These are phyloP conservation scores for Didymella arachidicola DNA, from an alignment of 2,329 filamentous ascomycete species.

Conservation along the genomic window DNA sequence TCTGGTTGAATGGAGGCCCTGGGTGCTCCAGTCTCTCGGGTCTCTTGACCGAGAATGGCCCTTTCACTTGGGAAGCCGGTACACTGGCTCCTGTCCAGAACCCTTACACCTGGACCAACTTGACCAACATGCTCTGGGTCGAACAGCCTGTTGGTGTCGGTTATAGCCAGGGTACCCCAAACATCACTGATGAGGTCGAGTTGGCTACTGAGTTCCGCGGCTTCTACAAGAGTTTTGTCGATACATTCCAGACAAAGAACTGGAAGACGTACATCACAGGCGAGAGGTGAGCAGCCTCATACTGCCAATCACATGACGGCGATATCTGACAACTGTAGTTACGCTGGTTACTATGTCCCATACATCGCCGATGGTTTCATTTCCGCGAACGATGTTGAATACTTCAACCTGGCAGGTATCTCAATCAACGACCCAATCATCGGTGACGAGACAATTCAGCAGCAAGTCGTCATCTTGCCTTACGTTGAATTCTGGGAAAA, in stretches of 20 bases:
- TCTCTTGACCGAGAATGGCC: slow-evolving; percentile 78
- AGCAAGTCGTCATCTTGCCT: slow-evolving; percentile 46
- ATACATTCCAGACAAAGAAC: slow-evolving; percentile 62
- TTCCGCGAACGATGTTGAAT: slow-evolving; percentile 58
- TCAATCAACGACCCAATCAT: slow-evolving; percentile 59
- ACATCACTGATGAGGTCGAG: slow-evolving; percentile 58
- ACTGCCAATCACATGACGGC: neutral
- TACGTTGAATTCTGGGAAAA: slow-evolving; percentile 53
- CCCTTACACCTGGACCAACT: slow-evolving; percentile 70
- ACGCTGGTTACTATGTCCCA: slow-evolving; percentile 56
- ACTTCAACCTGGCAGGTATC: slow-evolving; percentile 62
- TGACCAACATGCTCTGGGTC: slow-evolving; percentile 55
- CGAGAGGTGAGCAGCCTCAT: slow-evolving; percentile 43
- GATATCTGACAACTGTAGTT: neutral
- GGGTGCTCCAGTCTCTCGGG: slow-evolving; percentile 60
- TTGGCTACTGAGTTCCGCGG: slow-evolving; percentile 57
- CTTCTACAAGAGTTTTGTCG: slow-evolving; percentile 64
- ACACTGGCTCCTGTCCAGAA: slow-evolving; percentile 71
- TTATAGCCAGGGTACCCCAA: slow-evolving; percentile 53
- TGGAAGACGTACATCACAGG: slow-evolving; percentile 64
- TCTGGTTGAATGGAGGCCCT: slow-evolving; percentile 53
- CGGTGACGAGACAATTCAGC: slow-evolving; percentile 52
- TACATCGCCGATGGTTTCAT: slow-evolving; percentile 65
- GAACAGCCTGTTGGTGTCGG: slow-evolving; percentile 60
- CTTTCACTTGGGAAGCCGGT: slow-evolving; percentile 65